Evolutionary conservation across 805 yeast species (phyloP), one percentile per base, ranked within the genome.

Genomic region (Metschnikowia shivogae): DNA sequence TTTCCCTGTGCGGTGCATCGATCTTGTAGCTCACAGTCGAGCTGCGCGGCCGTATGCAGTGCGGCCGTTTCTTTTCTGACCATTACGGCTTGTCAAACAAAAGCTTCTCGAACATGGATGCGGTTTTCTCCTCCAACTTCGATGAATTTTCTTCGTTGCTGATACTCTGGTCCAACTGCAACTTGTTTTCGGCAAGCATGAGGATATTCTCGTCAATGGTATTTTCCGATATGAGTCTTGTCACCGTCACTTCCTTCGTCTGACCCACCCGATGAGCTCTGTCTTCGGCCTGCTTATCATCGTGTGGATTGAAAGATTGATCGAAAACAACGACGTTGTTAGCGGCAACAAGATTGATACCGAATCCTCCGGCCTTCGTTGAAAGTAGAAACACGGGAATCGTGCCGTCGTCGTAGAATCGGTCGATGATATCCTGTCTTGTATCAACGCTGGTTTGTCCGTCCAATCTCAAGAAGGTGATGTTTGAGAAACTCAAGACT

Each of bases 291-390:
- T 93, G 99, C 60, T 86, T 86, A 61, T 93, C 99, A 63, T 93
- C 99, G 64, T 93, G 99, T 0, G 99, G 99, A 60, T 93, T 93
- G 70, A 93, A 93, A 41, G 95, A 84, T 62, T 89, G 92, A 62
- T 93, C 99, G 60, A 83, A 90, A 28, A 93, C 86, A 43, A 93
- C 75, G 2, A 93, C 99, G 49, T 84, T 81, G 61, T 89, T 92
- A 6, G 99, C 98, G 60, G 96, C 93, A 1, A 95, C 93, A 57
- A 93, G 75, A 60, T 93, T 93, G 66, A 93, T 93, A 46, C 99
- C 99, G 67, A 93, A 93, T 1, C 99, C 99, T 61, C 99, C 99
- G 0, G 99, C 98, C 61, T 88, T 89, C 3, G 99, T 93, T 9
- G 97, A 88, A 36, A 93, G 70, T 40, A 93, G 71, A 58, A 93